Percentiles rank a stretch among this genome's conserved stretches.
Conservation (phyloP, 805 yeast species). For the Wickerhamiella sorbophila region DNA sequence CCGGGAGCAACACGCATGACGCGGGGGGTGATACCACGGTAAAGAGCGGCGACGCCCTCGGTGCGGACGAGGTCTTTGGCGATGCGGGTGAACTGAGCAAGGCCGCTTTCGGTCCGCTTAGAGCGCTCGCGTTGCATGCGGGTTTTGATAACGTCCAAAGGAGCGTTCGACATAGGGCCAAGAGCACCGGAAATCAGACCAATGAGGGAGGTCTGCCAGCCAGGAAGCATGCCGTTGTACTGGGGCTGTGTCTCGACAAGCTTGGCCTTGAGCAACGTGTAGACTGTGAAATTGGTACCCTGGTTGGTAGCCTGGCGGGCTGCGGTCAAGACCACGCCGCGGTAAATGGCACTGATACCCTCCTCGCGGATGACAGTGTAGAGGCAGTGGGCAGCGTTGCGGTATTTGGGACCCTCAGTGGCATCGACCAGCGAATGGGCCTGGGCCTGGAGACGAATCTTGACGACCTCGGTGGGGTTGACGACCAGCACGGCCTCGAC, state of each 20-base stretch:
- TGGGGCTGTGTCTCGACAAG: conserved; percentile 40
- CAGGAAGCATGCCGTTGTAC: conserved; percentile 54
- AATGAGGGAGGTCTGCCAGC: conserved; percentile 86
- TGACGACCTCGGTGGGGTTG: conserved; percentile 95
- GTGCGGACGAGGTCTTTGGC: conserved; percentile 68
- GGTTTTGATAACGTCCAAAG: conserved; percentile 92
- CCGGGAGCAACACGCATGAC: conserved; percentile 99
- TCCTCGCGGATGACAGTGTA: conserved; percentile 77
- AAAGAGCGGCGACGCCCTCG: conserved; percentile 79
- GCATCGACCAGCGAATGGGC: conserved; percentile 82
- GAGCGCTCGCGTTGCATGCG: conserved; percentile 86
- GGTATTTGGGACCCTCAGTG: conserved; percentile 62
- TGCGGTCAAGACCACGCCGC: conserved; percentile 92
- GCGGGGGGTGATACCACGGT: conserved; percentile 96
- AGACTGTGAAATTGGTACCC: conserved; percentile 95
- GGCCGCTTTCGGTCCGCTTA: conserved; percentile 44
- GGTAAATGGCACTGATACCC: conserved; percentile 74
- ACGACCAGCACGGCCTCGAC: conserved; percentile 92
- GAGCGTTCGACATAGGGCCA: conserved; percentile 96
- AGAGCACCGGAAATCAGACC: conserved; percentile 92
- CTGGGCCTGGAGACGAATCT: conserved; percentile 92
- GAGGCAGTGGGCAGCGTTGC: conserved; percentile 85
- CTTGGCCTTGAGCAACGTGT: conserved; percentile 64
- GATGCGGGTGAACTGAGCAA: conserved; percentile 67
- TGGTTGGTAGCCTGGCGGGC: conserved; percentile 97